These are phyloP conservation scores for Globisporangium camurandrum DNA, from an alignment of 352 stramenopile species.

Conservation along the genomic window DNA sequence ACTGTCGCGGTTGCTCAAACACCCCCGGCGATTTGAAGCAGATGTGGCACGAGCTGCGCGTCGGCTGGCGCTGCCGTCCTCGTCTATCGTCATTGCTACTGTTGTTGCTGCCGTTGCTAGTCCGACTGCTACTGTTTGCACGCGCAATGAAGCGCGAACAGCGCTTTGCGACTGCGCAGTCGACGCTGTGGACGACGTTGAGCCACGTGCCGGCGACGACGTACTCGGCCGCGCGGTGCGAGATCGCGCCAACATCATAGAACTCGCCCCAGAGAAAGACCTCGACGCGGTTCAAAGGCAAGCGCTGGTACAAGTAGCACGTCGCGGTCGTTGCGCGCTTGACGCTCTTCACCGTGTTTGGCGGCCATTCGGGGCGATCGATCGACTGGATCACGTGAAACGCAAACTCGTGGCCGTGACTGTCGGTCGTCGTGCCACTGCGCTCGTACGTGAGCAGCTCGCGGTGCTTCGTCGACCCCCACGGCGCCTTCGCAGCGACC, in stretches of 20 bases:
- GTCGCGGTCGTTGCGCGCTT: slow-evolving; percentile 24
- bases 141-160: background rate
- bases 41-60: background rate
- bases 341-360: slow-evolving; percentile 21
- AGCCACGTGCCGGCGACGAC: slow-evolving; percentile 13
- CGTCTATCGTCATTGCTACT: too few relatives aligned
- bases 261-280: slow-evolving; percentile 26
- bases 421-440: slow-evolving; percentile 7
- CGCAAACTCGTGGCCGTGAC: slow-evolving; percentile 10
- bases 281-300: slow-evolving; percentile 19
- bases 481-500: slow-evolving; percentile 21
- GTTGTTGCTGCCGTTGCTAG: too few relatives aligned
- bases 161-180: slow-evolving; percentile 7
- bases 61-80: background rate
- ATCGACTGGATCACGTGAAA: slow-evolving; percentile 19
- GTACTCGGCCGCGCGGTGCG: slow-evolving; percentile 10
- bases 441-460: slow-evolving; percentile 25
- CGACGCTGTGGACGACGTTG: slow-evolving; percentile 14
- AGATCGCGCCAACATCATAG: slow-evolving; percentile 14
- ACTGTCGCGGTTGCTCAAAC: slow-evolving; percentile 1
- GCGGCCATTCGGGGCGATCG: slow-evolving; percentile 13
- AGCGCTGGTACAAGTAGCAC: slow-evolving; percentile 29
- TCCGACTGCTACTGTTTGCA: background rate
- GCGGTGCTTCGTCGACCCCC: slow-evolving; percentile 15
- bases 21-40: slow-evolving; percentile 1